Percentiles rank a stretch among this genome's conserved stretches.
Conservation (phyloP, 208 protist species). For the Novymonas esmeraldas region DNA sequence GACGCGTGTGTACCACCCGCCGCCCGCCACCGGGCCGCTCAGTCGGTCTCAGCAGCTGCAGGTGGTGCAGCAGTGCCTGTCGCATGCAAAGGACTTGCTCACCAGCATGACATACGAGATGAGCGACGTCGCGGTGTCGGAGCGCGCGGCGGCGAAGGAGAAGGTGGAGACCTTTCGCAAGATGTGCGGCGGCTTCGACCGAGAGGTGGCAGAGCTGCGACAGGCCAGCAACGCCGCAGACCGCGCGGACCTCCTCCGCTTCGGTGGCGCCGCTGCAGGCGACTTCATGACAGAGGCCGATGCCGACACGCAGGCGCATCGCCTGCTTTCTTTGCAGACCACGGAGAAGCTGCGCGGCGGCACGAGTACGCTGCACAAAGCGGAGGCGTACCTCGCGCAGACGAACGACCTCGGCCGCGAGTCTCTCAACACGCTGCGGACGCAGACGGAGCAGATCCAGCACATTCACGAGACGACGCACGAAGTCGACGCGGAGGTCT, state of each 20-base stretch:
- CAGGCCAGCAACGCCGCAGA: slow-evolving; percentile 54
- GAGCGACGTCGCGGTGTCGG: slow-evolving; percentile 37
- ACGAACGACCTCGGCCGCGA: slow-evolving; percentile 52
- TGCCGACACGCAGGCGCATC: slow-evolving; percentile 40
- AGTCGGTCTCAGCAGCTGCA: slow-evolving; percentile 55
- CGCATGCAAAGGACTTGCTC: slow-evolving; percentile 58
- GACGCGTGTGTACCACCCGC: slow-evolving; percentile 42
- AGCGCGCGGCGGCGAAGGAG: slow-evolving; percentile 31
- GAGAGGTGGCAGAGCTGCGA: slow-evolving; percentile 39
- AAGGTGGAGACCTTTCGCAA: slow-evolving; percentile 47
- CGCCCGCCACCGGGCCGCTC: slow-evolving; percentile 44
- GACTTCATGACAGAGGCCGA: slow-evolving; percentile 39
- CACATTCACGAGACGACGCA: slow-evolving; percentile 50
- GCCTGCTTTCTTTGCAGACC: slow-evolving; percentile 46
- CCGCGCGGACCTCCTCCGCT: slow-evolving; percentile 53
- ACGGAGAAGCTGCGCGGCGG: slow-evolving; percentile 64
- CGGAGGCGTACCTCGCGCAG: slow-evolving; percentile 59
- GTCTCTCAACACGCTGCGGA: slow-evolving; percentile 49
- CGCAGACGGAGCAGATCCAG: slow-evolving; percentile 71
- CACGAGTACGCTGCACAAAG: slow-evolving; percentile 51
- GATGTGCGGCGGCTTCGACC: slow-evolving; percentile 36
- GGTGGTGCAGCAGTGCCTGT: slow-evolving; percentile 43
- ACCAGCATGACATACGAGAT: slow-evolving; percentile 79
- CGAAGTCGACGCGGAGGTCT: slow-evolving; percentile 67
- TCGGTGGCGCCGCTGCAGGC: slow-evolving; percentile 16